Evolutionary conservation across 2,329 filamentous ascomycete species (phyloP).

Genomic region (Arthrinium puccinioides): DNA sequence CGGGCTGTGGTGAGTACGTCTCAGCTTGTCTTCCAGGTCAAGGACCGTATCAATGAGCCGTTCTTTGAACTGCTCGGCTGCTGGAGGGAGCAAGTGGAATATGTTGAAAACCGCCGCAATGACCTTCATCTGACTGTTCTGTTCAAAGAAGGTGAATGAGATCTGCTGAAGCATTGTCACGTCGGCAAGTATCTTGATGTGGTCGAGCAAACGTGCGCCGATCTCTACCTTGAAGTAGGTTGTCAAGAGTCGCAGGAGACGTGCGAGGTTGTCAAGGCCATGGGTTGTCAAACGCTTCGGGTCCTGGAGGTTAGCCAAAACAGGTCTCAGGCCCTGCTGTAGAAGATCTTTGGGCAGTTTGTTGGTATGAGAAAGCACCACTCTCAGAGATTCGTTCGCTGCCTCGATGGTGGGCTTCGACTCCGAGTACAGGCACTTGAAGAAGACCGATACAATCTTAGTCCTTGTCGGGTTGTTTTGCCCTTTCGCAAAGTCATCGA

Average conservation of each 20-base stretch:
- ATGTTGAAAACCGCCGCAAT: constrained; percentile 94
- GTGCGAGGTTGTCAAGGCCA: constrained; percentile 83
- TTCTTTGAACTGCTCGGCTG: constrained; percentile 86
- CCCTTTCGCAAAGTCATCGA: constrained; percentile 81
- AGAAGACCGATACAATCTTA: constrained; percentile 89
- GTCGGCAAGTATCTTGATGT: constrained; percentile 86
- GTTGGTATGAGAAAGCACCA: constrained; percentile 78
- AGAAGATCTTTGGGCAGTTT: constrained; percentile 93
- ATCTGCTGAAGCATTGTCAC: constrained; percentile 74
- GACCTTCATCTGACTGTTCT: constrained; percentile 87
- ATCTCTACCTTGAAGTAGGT: constrained; percentile 99
- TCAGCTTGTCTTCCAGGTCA: constrained; percentile 75
- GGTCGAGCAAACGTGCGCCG: constrained; percentile 83
- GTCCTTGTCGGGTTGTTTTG: constrained; percentile 58
- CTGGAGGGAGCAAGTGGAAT: constrained; percentile 88
- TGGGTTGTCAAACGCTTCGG: constrained; percentile 83
- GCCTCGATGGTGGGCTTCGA: constrained; percentile 89
- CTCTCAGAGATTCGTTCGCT: constrained; percentile 82
- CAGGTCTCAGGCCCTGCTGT: constrained; percentile 87
- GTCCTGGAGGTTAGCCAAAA: constrained; percentile 94
- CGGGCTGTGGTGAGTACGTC: constrained; percentile 82
- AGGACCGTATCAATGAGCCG: constrained; percentile 85
- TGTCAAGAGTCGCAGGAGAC: constrained; percentile 82
- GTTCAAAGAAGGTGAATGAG: constrained; percentile 91
- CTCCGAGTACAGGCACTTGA: constrained; percentile 93